Percentiles rank a stretch among this genome's conserved stretches.
Evolutionary conservation across 257 asterid genomes (phyloP).

Genomic region (Leonotis leonurus): DNA sequence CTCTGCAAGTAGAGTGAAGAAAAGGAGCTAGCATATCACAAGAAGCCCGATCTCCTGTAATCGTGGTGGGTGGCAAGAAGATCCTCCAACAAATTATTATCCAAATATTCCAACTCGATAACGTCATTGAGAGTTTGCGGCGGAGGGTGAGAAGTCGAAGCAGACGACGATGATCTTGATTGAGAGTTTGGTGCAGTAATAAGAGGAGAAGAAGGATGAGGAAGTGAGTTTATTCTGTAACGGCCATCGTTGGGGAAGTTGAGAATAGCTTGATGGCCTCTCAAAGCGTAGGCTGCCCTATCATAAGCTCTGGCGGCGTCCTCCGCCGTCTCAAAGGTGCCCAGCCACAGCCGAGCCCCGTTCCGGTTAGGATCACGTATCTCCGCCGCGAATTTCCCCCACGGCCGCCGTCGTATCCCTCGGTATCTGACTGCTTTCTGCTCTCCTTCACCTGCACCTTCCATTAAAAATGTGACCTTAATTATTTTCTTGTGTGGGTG

Average conservation of each 20-base stretch:
- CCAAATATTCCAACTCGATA: constrained; percentile 62
- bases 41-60: constrained; percentile 18
- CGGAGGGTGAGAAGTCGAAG: neutral
- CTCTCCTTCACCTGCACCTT: neutral
- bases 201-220: neutral
- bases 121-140: no score
- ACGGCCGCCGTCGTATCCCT: constrained; percentile 72
- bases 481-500: no score
- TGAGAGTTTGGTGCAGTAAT: neutral
- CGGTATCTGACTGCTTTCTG: constrained; percentile 41
- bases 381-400: constrained; percentile 91
- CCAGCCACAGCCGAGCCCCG: constrained; percentile 79
- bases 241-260: constrained; percentile 71
- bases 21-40: neutral
- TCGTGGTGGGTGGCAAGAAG: constrained; percentile 42
- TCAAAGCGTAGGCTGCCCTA: constrained; percentile 64
- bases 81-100: constrained; percentile 64
- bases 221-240: constrained; percentile 11
- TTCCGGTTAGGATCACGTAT: constrained; percentile 65
- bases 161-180: neutral
- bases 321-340: constrained; percentile 72
- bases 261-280: constrained; percentile 83
- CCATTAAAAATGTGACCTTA: neutral
- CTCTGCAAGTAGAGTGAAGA: no score
- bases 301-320: constrained; percentile 85